Base-by-base conservation (phyloP, 2,329 filamentous ascomycete genomes). In the Parastagonospora nodorum region DNA sequence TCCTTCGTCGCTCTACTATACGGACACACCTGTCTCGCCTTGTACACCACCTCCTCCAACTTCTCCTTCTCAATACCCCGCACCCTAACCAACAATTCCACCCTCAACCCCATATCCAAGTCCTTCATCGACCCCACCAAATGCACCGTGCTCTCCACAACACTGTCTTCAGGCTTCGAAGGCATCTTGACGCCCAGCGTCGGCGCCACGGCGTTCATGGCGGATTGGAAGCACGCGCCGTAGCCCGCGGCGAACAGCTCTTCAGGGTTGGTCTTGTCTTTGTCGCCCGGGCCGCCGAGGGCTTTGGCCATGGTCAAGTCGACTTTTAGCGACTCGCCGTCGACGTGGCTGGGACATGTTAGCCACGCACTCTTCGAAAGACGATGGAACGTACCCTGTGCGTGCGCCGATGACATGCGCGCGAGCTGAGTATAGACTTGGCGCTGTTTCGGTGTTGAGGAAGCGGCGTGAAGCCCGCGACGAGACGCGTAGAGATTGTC, bases 201-300 rank as follows among this genome's bases (percentile, higher is more conserved):
- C 11, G 72, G 64, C 0, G 78, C 77, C 2, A 71, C 66, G 2
- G 76, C 74, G 53, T 75, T 77, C 78, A 80, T 79, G 6, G 77
- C 76, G 28, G 69, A 72, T 57, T 79, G 77, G 60, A 78, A 79
- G 55, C 77, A 80, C 8, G 77, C 76, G 24, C 77, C 78, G 51
- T 78, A 79, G 16, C 77, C 77, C 0, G 77, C 77, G 1, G 77
- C 76, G 51, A 79, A 79, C 2, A 80, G 72, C 54, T 80, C 77
- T 62, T 80, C 77, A 0, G 62, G 62, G 19, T 65, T 74, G 6
- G 77, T 78, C 77, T 78, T 79, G 49, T 74, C 57, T 1, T 43
- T 38, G 16, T 63, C 61, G 60, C 72, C 66, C 75, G 80, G 35
- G 67, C 77, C 76, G 35, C 75, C 75, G 10, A 79, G 70, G 1